These are phyloP conservation scores for Clitocybe nebularis DNA, from an alignment of 1,284 basidiomycete genomes.

Conservation along the genomic window DNA sequence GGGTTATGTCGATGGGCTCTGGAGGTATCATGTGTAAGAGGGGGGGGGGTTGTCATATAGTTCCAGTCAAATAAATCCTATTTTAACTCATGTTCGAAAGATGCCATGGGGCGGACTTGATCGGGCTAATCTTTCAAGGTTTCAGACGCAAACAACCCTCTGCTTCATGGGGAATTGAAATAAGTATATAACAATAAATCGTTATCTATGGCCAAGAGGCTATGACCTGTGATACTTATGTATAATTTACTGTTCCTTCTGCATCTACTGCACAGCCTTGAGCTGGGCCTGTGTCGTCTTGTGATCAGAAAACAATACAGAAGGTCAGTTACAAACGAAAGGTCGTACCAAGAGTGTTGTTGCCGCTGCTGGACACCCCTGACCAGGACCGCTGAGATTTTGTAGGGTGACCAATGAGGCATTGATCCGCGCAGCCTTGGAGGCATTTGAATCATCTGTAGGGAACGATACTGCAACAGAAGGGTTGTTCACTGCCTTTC, in stretches of 20 bases:
- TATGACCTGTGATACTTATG: background rate
- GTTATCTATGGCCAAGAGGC: background rate
- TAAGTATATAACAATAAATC: background rate
- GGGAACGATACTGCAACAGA: constrained; percentile 54
- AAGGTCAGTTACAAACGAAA: background rate
- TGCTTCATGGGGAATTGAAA: background rate
- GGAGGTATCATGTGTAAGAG: too few relatives aligned
- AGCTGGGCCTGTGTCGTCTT: background rate
- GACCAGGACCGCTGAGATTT: background rate
- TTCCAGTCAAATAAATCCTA: too few relatives aligned
- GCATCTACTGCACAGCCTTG: background rate
- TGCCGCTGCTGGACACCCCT: background rate
- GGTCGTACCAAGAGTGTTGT: background rate
- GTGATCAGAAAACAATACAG: background rate
- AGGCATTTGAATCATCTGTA: constrained; percentile 47
- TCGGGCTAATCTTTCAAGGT: background rate
- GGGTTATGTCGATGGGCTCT: constrained; percentile 3
- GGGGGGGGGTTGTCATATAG: too few relatives aligned
- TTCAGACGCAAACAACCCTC: background rate
- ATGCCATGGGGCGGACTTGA: background rate
- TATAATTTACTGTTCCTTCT: background rate
- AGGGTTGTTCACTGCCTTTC: constrained; percentile 35
- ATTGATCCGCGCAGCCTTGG: constrained; percentile 24
- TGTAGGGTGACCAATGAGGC: too few relatives aligned
- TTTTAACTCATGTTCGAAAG: background rate